phyloP scores from a whole-genome alignment of 2,329 filamentous ascomycete species.

The Aspergillus clavatus region DNA sequence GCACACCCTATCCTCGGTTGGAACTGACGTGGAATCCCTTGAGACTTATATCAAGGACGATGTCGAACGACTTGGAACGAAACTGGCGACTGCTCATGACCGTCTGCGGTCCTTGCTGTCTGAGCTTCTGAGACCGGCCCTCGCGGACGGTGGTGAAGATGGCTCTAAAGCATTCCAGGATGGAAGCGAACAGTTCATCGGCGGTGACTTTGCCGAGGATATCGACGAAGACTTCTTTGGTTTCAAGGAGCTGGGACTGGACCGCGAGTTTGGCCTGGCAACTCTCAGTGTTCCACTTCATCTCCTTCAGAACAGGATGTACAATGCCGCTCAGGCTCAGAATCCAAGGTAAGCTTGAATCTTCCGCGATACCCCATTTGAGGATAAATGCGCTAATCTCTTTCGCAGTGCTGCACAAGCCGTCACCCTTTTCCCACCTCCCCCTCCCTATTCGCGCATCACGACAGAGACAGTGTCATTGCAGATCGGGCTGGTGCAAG shows the following conservation, averaged over 20 bases:
- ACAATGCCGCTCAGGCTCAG: conserved; percentile 77
- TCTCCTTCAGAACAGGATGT: conserved; percentile 84
- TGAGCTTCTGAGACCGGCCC: conserved; percentile 86
- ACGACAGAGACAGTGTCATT: conserved; percentile 70
- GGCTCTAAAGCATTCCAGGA: conserved; percentile 91
- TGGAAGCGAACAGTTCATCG: conserved; percentile 93
- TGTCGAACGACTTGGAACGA: conserved; percentile 75
- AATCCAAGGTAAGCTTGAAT: conserved; percentile 49
- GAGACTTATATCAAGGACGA: conserved; percentile 90
- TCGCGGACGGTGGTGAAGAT: conserved; percentile 74
- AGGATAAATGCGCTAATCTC: conserved; percentile 6
- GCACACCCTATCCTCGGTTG: conserved; percentile 79
- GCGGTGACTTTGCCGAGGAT: conserved; percentile 95
- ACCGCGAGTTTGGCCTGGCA: conserved; percentile 82
- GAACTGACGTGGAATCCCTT: conserved; percentile 72
- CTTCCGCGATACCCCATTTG: background rate
- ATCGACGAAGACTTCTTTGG: conserved; percentile 99
- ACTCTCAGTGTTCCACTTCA: conserved; percentile 89
- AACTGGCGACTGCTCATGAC: conserved; percentile 80
- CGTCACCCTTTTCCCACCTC: conserved; percentile 57
- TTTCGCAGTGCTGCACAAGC: conserved; percentile 37
- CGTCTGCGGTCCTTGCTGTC: conserved; percentile 89
- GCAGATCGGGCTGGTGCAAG: conserved; percentile 82
- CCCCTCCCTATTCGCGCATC: conserved; percentile 69
- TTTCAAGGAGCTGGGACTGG: conserved; percentile 89